Base-by-base conservation (phyloP, 1,139 yeast species). In the Arxiozyma slooffiae region DNA sequence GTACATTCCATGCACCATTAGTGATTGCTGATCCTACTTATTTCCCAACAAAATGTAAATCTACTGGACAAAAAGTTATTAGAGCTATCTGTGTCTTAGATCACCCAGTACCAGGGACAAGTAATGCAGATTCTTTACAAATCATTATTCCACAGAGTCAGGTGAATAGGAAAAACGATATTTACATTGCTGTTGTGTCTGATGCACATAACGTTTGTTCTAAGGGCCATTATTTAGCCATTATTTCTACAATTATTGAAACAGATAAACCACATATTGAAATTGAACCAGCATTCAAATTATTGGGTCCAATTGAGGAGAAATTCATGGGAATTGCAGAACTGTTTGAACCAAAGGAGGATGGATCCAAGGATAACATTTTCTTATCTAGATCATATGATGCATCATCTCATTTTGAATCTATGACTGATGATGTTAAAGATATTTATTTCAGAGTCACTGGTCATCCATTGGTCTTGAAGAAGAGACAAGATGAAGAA, bases 1-100 rank as follows among this genome's bases (percentile, higher is more conserved):
- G 96, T 58, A 78, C 77, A 42, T 97, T 96, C 36, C 83, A 79
- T 63, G 96, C 98, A 0, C 96, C 96, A 58, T 75, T 89, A 55
- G 95, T 92, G 42, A 89, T 92, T 72, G 97, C 97, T 38, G 99
- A 92, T 68, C 99, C 99, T 53, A 92, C 98, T 17, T 92, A 92
- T 67, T 92, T 92, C 81, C 97, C 97, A 2, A 87, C 84, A 44
- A 83, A 81, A 70, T 97, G 92, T 53, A 76, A 79, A 66, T 80
- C 86, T 67, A 82, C 92, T 4, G 97, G 96, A 38, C 81, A 84
- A 59, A 82, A 77, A 64, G 96, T 94, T 49, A 89, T 92, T 58
- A 81, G 99, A 67, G 97, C 97, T 52, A 90, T 94, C 77, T 89
- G 97, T 68, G 78, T 92, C 53, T 74, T 94, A 67, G 85, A 90